phyloP scores from a whole-genome alignment of 2,329 filamentous ascomycete genomes.

The Microcera coccophila region DNA sequence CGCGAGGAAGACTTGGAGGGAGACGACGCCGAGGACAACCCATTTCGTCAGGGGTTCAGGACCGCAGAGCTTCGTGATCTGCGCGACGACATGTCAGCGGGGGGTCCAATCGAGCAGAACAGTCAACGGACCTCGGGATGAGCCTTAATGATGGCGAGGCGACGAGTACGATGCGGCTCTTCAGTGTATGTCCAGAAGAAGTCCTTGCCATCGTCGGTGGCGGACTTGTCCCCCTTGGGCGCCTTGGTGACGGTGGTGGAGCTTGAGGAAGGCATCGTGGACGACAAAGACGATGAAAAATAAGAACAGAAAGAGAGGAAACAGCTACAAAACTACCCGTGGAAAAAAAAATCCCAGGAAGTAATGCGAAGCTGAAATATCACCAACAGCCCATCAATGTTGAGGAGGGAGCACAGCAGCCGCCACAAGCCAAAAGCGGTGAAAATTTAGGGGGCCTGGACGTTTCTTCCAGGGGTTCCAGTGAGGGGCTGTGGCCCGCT shows the following conservation, averaged over 20 bases:
- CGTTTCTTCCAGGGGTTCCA: conserved; percentile 16
- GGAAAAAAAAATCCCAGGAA: too few relatives aligned
- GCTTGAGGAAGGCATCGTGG: conserved; percentile 24
- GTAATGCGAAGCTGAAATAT: too few relatives aligned
- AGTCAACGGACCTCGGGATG: conserved; percentile 72
- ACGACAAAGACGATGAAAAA: conserved; percentile 1
- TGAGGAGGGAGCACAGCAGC: conserved; percentile 5
- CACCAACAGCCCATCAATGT: too few relatives aligned
- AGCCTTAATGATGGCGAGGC: conserved; percentile 94
- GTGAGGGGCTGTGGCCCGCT: conserved; percentile 4
- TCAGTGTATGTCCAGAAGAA: conserved; percentile 99
- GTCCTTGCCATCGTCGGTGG: conserved; percentile 35
- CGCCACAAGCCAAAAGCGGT: conserved; percentile 20
- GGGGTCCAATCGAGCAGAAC: neutral
- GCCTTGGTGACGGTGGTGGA: conserved; percentile 35
- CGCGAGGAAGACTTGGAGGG: conserved; percentile 73
- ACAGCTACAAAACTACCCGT: neutral
- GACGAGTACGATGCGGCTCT: conserved; percentile 87
- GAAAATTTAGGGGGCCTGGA: conserved; percentile 20
- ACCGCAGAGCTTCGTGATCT: conserved; percentile 96
- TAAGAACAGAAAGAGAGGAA: neutral
- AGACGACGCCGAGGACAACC: conserved; percentile 77
- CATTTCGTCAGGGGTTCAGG: conserved; percentile 96
- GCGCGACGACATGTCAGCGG: conserved; percentile 9
- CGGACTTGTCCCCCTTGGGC: conserved; percentile 20